Conservation (phyloP, 495 filamentous ascomycete species). For the Choiromyces venosus region DNA sequence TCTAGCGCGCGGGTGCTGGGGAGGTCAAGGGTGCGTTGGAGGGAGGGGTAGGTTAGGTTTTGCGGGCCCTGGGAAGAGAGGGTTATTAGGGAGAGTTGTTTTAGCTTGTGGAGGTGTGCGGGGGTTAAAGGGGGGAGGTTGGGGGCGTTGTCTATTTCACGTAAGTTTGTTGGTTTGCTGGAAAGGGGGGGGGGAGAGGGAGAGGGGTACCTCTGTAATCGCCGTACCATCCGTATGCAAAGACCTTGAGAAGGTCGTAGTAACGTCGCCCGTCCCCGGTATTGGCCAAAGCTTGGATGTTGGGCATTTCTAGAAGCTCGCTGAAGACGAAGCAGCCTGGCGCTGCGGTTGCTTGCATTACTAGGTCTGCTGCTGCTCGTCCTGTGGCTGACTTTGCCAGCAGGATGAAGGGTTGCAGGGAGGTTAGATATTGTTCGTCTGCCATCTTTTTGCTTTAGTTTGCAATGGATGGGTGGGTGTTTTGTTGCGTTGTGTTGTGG, state of each 20-base stretch:
- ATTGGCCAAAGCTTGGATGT: constrained; percentile 65
- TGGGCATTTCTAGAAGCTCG: constrained; percentile 77
- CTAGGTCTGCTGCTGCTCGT: constrained; percentile 75
- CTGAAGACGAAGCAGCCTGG: constrained; percentile 91
- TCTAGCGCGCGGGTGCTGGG: constrained; percentile 67
- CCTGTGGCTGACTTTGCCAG: constrained; percentile 80
- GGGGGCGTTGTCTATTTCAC: constrained; percentile 43
- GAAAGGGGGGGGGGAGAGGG: neutral
- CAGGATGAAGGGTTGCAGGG: constrained; percentile 69
- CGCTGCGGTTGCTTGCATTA: constrained; percentile 78
- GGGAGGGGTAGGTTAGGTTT: constrained; percentile 64
- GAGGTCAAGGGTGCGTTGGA: constrained; percentile 64
- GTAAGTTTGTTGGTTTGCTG: neutral
- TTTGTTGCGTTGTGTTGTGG: constrained; percentile 20
- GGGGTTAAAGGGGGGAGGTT: constrained; percentile 66
- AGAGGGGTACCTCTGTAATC: constrained; percentile 60
- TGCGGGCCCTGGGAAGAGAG: constrained; percentile 57
- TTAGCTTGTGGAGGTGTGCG: constrained; percentile 76
- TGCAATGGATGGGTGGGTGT: neutral
- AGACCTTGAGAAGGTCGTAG: constrained; percentile 77
- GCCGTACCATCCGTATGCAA: constrained; percentile 84
- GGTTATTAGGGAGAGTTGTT: constrained; percentile 80
- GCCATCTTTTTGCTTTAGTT: constrained; percentile 25
- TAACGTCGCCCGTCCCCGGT: constrained; percentile 47
- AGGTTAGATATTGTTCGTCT: constrained; percentile 36